These are phyloP conservation scores for Boletus barrowsii DNA, from an alignment of 768 basidiomycete genomes.

Conservation along the genomic window DNA sequence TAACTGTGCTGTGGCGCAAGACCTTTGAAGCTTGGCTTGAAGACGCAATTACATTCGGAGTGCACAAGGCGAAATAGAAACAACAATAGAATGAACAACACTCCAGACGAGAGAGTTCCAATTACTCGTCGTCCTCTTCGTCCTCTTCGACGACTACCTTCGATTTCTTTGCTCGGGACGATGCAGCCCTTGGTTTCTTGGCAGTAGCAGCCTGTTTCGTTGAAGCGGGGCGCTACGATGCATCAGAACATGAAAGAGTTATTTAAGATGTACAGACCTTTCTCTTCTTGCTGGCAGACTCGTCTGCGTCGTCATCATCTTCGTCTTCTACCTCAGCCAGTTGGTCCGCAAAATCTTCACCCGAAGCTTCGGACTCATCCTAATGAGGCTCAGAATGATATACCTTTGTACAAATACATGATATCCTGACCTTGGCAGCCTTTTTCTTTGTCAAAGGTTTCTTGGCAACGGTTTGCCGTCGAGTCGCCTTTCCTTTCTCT, in stretches of 20 bases:
- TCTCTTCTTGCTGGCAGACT: slow-evolving; percentile 56
- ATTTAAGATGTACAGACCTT: slow-evolving; percentile 45
- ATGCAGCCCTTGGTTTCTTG: slow-evolving; percentile 35
- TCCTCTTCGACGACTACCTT: slow-evolving; percentile 49
- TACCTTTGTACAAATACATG: neutral
- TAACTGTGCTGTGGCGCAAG: slow-evolving; percentile 5
- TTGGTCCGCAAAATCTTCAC: slow-evolving; percentile 46
- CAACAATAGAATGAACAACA: slow-evolving; percentile 9
- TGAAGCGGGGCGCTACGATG: slow-evolving; percentile 38
- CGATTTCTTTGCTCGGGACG: slow-evolving; percentile 37
- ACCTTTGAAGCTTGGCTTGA: neutral
- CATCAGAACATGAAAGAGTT: slow-evolving; percentile 3
- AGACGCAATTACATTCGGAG: slow-evolving; percentile 10
- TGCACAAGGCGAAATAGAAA: neutral
- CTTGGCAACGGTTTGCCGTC: slow-evolving; percentile 44
- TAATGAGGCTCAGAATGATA: slow-evolving; percentile 2
- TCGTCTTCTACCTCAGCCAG: slow-evolving; percentile 47
- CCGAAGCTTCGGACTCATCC: slow-evolving; percentile 39
- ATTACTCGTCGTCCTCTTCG: slow-evolving; percentile 30
- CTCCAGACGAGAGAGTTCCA: neutral
- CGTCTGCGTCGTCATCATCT: slow-evolving; percentile 40
- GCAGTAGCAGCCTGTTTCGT: slow-evolving; percentile 44
- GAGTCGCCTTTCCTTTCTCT: slow-evolving; percentile 48
- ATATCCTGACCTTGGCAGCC: slow-evolving; percentile 34
- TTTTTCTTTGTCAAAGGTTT: slow-evolving; percentile 48